These are phyloP conservation scores for Penicillium sclerotiorum DNA, from an alignment of 2,329 filamentous ascomycete genomes.

Conservation along the genomic window DNA sequence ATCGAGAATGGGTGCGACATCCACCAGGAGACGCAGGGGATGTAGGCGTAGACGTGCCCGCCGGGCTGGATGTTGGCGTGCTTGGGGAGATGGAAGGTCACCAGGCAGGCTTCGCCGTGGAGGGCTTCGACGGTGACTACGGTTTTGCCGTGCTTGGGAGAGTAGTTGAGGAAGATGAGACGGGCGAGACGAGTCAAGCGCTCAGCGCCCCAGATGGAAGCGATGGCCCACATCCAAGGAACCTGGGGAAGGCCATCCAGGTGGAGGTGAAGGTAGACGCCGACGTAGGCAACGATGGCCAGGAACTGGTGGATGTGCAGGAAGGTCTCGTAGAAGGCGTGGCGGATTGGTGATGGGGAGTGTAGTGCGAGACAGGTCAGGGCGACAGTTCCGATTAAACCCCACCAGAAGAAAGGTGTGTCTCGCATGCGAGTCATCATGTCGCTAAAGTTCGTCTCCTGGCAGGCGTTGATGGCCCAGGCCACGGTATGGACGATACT, in stretches of 20 bases:
- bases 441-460: slow-evolving; percentile 35
- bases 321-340: slow-evolving; percentile 97
- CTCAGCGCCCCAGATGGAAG: slow-evolving; percentile 45
- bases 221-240: slow-evolving; percentile 41
- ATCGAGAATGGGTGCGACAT: slow-evolving; percentile 54
- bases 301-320: slow-evolving; percentile 51
- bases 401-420: slow-evolving; percentile 48
- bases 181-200: slow-evolving; percentile 51
- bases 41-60: slow-evolving; percentile 63
- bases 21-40: slow-evolving; percentile 53
- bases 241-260: slow-evolving; percentile 46
- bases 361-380: slow-evolving; percentile 47
- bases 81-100: slow-evolving; percentile 62
- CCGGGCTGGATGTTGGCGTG: slow-evolving; percentile 58
- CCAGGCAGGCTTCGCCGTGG: slow-evolving; percentile 61
- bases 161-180: slow-evolving; percentile 58
- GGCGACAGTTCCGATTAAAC: slow-evolving; percentile 46
- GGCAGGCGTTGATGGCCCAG: slow-evolving; percentile 73
- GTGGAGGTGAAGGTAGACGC: slow-evolving; percentile 48
- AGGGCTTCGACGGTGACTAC: slow-evolving; percentile 61
- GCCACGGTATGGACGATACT: slow-evolving; percentile 69
- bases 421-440: slow-evolving; percentile 37
- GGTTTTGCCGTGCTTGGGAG: slow-evolving; percentile 51
- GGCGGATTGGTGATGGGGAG: slow-evolving; percentile 69
- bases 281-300: slow-evolving; percentile 47